These are phyloP conservation scores for Umbelopsis isabellina DNA, from an alignment of 192 early-diverging fungal genomes.

Conservation along the genomic window DNA sequence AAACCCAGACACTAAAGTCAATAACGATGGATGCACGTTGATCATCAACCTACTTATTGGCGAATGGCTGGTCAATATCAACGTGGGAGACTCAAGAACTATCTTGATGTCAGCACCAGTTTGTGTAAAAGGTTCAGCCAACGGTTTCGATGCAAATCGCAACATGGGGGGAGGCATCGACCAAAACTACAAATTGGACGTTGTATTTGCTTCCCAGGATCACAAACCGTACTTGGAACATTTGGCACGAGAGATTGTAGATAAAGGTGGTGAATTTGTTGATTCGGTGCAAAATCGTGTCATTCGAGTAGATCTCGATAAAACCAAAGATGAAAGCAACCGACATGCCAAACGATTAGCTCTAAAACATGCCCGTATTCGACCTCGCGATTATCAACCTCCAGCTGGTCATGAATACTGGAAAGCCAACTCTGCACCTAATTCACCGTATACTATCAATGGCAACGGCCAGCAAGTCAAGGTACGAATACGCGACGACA, in stretches of 20 bases:
- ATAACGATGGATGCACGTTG: slow-evolving; percentile 59
- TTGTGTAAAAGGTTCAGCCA: slow-evolving; percentile 14
- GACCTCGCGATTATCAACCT: slow-evolving; percentile 47
- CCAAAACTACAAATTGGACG: slow-evolving; percentile 48
- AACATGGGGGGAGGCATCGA: slow-evolving; percentile 28
- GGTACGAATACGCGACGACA: slow-evolving; percentile 27
- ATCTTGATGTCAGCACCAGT: slow-evolving; percentile 48
- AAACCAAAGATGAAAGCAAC: slow-evolving; percentile 51
- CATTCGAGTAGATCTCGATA: slow-evolving; percentile 54
- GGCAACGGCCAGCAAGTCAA: slow-evolving; percentile 16
- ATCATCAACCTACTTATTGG: slow-evolving; percentile 60
- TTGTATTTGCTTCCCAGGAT: slow-evolving; percentile 56
- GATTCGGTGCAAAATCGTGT: slow-evolving; percentile 57
- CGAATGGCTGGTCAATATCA: slow-evolving; percentile 58
- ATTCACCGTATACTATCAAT: slow-evolving; percentile 8
- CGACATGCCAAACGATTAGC: slow-evolving; percentile 45
- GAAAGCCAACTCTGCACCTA: not conserved
- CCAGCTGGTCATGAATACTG: slow-evolving; percentile 26
- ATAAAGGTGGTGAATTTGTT: slow-evolving; percentile 64
- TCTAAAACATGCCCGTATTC: slow-evolving; percentile 61
- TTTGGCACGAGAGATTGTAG: slow-evolving; percentile 55
- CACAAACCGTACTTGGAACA: slow-evolving; percentile 63
- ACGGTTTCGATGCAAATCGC: not conserved
- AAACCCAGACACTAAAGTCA: slow-evolving; percentile 9
- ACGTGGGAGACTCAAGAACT: slow-evolving; percentile 61